Evolutionary conservation across 2,329 filamentous ascomycete species (phyloP).

Genomic region (Fusarium sulawesiense): DNA sequence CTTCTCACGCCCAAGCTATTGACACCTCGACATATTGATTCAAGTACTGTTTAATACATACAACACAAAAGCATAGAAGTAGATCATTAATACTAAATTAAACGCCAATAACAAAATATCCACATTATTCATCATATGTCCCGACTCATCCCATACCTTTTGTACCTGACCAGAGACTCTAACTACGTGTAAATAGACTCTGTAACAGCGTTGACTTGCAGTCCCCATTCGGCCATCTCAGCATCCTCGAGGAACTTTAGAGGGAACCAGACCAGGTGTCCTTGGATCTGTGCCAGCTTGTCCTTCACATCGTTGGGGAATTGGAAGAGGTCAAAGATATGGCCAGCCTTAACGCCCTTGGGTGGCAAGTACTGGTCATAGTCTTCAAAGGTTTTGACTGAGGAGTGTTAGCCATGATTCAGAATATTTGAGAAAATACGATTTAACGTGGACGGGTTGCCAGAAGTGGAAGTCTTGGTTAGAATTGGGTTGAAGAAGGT

Average conservation of each 20-base stretch:
- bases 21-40: neutral
- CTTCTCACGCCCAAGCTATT: neutral
- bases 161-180: neutral
- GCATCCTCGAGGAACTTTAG: constrained; percentile 85
- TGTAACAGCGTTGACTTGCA: constrained; percentile 87
- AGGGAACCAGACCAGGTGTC: constrained; percentile 97
- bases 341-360: constrained; percentile 80
- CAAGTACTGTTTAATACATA: no score
- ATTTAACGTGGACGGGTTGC: neutral
- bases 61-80: neutral
- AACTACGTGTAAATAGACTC: constrained; percentile 83
- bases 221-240: constrained; percentile 87
- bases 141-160: neutral
- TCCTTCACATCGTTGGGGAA: constrained; percentile 73
- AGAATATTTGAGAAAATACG: neutral
- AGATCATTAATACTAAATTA: neutral
- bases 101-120: neutral
- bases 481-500: neutral
- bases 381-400: constrained; percentile 86
- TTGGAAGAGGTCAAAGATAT: constrained; percentile 81
- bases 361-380: constrained; percentile 83
- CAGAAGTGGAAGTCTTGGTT: neutral
- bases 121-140: neutral
- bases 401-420: constrained; percentile 14
- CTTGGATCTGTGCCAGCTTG: constrained; percentile 83